Evolutionary conservation across 768 basidiomycete genomes (phyloP).

Genomic region (Albatrellus ellisii): DNA sequence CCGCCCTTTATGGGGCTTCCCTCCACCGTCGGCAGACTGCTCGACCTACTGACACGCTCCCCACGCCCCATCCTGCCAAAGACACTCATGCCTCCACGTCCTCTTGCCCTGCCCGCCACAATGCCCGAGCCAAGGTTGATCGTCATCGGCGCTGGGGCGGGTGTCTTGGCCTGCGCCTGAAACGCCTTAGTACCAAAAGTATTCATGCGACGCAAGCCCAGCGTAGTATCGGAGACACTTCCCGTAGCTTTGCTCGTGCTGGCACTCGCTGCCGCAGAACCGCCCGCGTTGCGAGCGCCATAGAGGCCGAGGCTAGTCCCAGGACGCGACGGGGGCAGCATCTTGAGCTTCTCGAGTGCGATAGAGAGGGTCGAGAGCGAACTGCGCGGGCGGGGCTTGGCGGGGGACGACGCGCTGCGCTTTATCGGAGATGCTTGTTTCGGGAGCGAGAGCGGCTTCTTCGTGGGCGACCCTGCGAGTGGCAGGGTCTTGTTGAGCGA

Average conservation of each 20-base stretch:
- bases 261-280: constrained; percentile 4
- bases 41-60: constrained; percentile 28
- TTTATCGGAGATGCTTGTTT: constrained; percentile 5
- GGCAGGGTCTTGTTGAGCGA: constrained; percentile 9
- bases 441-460: constrained; percentile 7
- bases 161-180: too few species aligned
- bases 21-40: constrained; percentile 29
- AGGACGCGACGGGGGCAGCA: constrained; percentile 51
- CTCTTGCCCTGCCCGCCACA: constrained; percentile 12
- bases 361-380: constrained; percentile 48
- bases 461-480: constrained; percentile 2
- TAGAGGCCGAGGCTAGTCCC: constrained; percentile 64
- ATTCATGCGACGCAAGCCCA: too few species aligned
- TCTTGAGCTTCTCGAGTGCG: constrained; percentile 58
- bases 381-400: constrained; percentile 9
- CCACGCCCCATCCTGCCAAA: constrained; percentile 15
- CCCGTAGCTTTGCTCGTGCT: constrained; percentile 6
- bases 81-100: constrained; percentile 3
- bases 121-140: constrained; percentile 16
- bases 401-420: neutral
- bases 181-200: too few species aligned
- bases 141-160: neutral
- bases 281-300: constrained; percentile 5
- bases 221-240: constrained; percentile 4
- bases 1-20: constrained; percentile 34